Percentiles rank a stretch among this genome's conserved stretches.
Conservation (phyloP, 805 yeast species). For the Pichia pseudocactophila region DNA sequence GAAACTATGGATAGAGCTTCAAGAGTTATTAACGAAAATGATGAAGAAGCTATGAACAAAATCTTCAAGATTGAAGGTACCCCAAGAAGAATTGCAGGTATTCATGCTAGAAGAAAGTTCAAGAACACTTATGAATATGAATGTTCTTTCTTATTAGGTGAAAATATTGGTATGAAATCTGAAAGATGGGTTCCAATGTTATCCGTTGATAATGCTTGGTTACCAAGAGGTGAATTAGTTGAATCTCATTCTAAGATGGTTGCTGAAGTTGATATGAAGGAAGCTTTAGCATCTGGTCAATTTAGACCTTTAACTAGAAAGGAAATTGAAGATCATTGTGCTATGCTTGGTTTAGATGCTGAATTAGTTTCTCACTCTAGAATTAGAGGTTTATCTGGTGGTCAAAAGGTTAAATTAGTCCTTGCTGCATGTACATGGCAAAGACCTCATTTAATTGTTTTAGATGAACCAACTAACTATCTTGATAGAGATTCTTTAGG, state of each 20-base stretch:
- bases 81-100: conserved; percentile 92
- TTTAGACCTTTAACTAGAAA: conserved; percentile 99
- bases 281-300: conserved; percentile 99
- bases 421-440: conserved; percentile 99
- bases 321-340: conserved; percentile 98
- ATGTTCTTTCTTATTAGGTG: conserved; percentile 96
- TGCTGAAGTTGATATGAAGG: conserved; percentile 99
- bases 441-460: conserved; percentile 98
- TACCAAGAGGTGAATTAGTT: conserved; percentile 96
- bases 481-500: conserved; percentile 99
- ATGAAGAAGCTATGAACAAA: conserved; percentile 98
- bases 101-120: conserved; percentile 97
- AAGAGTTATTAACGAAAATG: conserved; percentile 94
- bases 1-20: conserved; percentile 99
- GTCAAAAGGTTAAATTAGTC: conserved; percentile 99
- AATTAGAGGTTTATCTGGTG: conserved; percentile 99
- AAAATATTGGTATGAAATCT: conserved; percentile 96
- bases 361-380: conserved; percentile 99
- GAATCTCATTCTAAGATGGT: conserved; percentile 99
- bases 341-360: conserved; percentile 96
- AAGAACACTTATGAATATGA: conserved; percentile 99
- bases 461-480: conserved; percentile 99
- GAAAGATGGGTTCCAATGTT: conserved; percentile 99
- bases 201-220: conserved; percentile 99
- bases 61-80: conserved; percentile 98